These are phyloP conservation scores for Blastocystis sp. DNA, from an alignment of 352 stramenopile species.

Conservation along the genomic window DNA sequence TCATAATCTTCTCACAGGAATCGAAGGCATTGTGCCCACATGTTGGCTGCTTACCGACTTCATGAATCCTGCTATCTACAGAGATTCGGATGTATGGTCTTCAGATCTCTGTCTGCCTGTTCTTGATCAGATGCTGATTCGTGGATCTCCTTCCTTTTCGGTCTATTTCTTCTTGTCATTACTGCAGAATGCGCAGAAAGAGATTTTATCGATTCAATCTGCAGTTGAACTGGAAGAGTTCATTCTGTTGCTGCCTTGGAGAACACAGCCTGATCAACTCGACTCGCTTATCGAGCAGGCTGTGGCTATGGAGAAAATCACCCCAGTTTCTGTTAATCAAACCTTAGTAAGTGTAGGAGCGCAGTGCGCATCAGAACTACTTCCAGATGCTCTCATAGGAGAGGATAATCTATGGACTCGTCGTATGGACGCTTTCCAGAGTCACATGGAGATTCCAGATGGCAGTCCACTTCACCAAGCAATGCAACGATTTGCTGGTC, in stretches of 20 bases:
- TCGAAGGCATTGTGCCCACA: conserved; percentile 20
- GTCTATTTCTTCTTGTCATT: conserved; percentile 18
- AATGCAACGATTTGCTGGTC: background rate
- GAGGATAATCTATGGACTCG: background rate
- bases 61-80: background rate
- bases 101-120: background rate
- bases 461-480: background rate
- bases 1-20: background rate
- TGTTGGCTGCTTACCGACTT: conserved; percentile 13
- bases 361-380: conserved; percentile 21
- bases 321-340: background rate
- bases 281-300: background rate
- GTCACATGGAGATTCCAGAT: background rate
- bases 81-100: background rate
- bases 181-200: background rate
- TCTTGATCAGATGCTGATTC: conserved; percentile 37
- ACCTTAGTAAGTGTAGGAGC: background rate
- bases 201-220: background rate
- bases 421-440: background rate
- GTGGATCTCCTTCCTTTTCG: background rate
- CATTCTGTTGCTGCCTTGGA: background rate
- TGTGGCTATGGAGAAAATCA: background rate
- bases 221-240: background rate
- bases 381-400: background rate
- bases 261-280: background rate